Conservation (phyloP, 2,329 filamentous ascomycete species). For the Diaporthe amygdali region DNA sequence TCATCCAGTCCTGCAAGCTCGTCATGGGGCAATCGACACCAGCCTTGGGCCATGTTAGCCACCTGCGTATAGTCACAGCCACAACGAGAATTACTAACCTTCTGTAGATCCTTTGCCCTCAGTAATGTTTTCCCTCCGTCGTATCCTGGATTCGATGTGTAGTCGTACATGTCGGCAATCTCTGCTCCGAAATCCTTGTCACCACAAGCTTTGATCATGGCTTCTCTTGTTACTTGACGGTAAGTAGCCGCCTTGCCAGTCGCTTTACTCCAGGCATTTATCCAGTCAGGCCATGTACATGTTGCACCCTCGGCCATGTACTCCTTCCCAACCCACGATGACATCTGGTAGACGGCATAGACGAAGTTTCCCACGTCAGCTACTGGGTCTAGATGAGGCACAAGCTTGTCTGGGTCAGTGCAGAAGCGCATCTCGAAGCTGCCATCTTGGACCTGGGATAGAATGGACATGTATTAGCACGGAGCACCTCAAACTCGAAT, state of each 20-base stretch:
- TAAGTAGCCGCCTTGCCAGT: constrained; percentile 43
- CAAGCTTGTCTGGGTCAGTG: constrained; percentile 40
- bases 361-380: constrained; percentile 52
- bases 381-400: constrained; percentile 53
- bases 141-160: constrained; percentile 53
- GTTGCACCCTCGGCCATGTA: constrained; percentile 55
- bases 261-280: constrained; percentile 45
- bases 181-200: constrained; percentile 50
- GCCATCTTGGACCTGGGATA: constrained; percentile 41
- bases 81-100: constrained; percentile 38
- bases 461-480: neutral
- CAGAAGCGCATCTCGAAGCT: constrained; percentile 54
- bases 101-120: constrained; percentile 47
- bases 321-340: constrained; percentile 43
- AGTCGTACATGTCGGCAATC: constrained; percentile 51
- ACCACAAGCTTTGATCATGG: constrained; percentile 43
- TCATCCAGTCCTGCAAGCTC: constrained; percentile 41
- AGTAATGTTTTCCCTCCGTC: constrained; percentile 50
- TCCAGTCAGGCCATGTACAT: constrained; percentile 52
- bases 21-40: constrained; percentile 52
- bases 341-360: constrained; percentile 55
- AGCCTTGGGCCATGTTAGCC: constrained; percentile 33
- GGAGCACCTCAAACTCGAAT: neutral
- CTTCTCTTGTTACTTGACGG: constrained; percentile 43
- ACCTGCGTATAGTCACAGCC: neutral